A percentile compares a stretch with the other conserved stretches of the same genome.
Evolutionary conservation across 129 eudicot species (phyloP).

Genomic region (Saussurea involucrata): DNA sequence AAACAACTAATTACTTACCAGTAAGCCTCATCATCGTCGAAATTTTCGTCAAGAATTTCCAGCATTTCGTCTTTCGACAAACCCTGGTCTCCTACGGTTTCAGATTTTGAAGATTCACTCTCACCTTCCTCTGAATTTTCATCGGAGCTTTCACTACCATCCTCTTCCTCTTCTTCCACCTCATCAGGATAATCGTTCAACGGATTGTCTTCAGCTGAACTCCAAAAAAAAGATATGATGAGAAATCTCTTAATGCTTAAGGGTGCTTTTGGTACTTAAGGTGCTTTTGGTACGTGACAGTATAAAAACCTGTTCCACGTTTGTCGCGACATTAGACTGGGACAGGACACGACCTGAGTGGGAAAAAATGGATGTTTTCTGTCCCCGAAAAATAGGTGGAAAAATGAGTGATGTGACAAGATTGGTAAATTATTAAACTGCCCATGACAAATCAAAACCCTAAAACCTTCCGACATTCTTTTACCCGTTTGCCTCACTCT

Average conservation of each 20-base stretch:
- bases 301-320: not conserved
- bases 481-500: not conserved
- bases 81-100: constrained; percentile 1
- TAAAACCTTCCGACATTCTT: too few relatives aligned
- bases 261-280: too few relatives aligned
- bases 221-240: not conserved
- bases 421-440: too few relatives aligned
- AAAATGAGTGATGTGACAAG: not conserved
- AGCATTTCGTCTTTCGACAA: constrained; percentile 26
- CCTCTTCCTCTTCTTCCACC: constrained; percentile 53
- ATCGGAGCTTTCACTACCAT: constrained; percentile 32
- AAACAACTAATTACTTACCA: not conserved
- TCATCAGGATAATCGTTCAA: constrained; percentile 89
- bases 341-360: not conserved
- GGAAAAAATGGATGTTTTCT: not conserved
- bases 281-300: not conserved
- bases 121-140: constrained; percentile 47
- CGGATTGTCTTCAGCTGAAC: constrained; percentile 81
- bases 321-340: not conserved
- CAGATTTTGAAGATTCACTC: constrained; percentile 22
- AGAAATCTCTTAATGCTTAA: not conserved
- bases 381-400: not conserved
- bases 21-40: constrained; percentile 17
- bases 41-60: constrained; percentile 15
- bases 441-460: too few relatives aligned